Percentiles rank a stretch among this genome's conserved stretches.
phyloP scores from a whole-genome alignment of 1,284 basidiomycete genomes.

The Ustilago crameri region DNA sequence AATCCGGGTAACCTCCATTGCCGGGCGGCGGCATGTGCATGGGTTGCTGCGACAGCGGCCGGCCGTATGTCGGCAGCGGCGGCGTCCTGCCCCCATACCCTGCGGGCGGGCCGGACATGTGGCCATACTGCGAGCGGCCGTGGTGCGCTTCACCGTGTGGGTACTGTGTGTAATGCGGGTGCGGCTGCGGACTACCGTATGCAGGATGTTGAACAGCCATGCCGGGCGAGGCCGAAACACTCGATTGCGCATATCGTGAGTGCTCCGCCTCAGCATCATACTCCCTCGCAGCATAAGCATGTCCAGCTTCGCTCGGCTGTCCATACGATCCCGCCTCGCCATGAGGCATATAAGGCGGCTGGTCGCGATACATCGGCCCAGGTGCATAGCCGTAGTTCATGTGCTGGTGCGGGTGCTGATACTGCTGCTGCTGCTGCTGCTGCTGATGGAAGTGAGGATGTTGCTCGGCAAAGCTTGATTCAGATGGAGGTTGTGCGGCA shows the following conservation, averaged over 20 bases:
- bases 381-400: not conserved
- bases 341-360: not conserved
- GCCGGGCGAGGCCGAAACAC: conserved; percentile 11
- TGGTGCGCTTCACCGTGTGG: conserved; percentile 4
- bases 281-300: conserved; percentile 3
- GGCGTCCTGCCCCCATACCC: conserved; percentile 21
- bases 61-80: conserved; percentile 34
- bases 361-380: conserved; percentile 16
- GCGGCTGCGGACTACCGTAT: not conserved
- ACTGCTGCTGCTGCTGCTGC: conserved; percentile 13
- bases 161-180: conserved; percentile 15
- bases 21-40: conserved; percentile 4
- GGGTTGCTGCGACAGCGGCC: conserved; percentile 20
- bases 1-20: conserved; percentile 19
- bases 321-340: conserved; percentile 7
- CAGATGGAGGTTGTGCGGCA: conserved; percentile 17
- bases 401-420: conserved; percentile 3
- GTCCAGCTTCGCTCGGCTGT: not conserved
- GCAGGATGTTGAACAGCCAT: conserved; percentile 1
- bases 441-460: conserved; percentile 13
- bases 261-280: conserved; percentile 6
- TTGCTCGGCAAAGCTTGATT: conserved; percentile 12
- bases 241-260: conserved; percentile 17
- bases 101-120: conserved; percentile 15
- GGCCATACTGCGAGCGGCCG: conserved; percentile 24